Base-by-base conservation (phyloP, 495 filamentous ascomycete genomes). In the Aspergillus egyptiacus region DNA sequence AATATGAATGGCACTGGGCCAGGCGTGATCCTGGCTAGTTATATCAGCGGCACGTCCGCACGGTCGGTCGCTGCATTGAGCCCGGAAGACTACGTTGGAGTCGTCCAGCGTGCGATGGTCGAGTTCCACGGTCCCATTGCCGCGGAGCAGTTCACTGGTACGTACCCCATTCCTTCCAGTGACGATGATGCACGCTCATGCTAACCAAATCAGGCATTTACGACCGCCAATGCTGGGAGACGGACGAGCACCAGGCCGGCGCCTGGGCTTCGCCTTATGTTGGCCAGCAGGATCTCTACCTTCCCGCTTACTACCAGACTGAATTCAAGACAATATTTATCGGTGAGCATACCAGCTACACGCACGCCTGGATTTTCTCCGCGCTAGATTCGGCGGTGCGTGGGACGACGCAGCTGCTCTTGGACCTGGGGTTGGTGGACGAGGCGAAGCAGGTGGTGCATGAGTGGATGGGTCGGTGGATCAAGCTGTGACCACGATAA, bases 341-440 rank as follows among this genome's bases (percentile, higher is more conserved):
- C 4, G 83, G 83, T 13, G 83, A 87, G 64, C 83, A 86, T 59
- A 86, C 83, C 0, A 78, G 75, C 37, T 86, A 83, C 62, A 86
- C 83, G n/a, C 83, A 86, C 57, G 82, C 82, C 4, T 87, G 83
- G 83, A 85, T 87, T 37, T 79, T 81, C 19, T 77, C 76, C 2
- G 83, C 83, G 5, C 61, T 87, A 22, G 83, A 86, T 59, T 81
- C 77, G 15, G 83, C 79, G 0, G 80, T 86, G 17, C 66, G 83
- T 0, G 83, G 82, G 0, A 78, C 77, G 6, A 76, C 81, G 13
- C 83, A 87, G 57, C 51, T 85, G 44, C 60, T 85, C 50, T 70
- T 86, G 1, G 80, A 85, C 54, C 70, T 85, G 46, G 83, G 83
- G 0, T 57, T 87, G 28, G 80, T 86, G 2, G 82, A 86, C 62